A percentile compares a stretch with the other conserved stretches of the same genome.
Conservation (phyloP, 192 early-diverging fungal genomes). For the Linnemannia elongata region DNA sequence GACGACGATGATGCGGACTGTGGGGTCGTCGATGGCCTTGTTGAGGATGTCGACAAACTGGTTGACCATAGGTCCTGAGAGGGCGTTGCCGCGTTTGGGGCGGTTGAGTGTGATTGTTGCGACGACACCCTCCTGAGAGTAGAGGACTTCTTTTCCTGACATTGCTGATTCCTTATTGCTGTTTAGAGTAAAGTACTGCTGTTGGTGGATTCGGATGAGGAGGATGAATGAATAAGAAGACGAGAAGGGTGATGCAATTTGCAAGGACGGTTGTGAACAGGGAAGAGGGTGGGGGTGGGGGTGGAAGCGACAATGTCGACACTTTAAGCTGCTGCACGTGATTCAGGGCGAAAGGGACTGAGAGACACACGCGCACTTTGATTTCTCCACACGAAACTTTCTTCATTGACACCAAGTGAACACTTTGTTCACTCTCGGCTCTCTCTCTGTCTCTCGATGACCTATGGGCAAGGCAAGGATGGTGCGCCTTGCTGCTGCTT, state of each 20-base stretch:
- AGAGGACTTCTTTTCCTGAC: slow-evolving; percentile 54
- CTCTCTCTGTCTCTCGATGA: neutral
- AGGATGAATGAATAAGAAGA: neutral
- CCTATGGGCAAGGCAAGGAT: too few relatives aligned
- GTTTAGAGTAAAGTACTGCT: neutral
- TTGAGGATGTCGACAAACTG: slow-evolving; percentile 58
- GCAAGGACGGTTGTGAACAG: neutral
- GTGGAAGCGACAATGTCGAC: neutral
- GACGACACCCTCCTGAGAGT: slow-evolving; percentile 41
- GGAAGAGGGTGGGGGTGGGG: neutral
- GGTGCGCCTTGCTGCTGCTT: too few relatives aligned
- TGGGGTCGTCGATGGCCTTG: slow-evolving; percentile 57
- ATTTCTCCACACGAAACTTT: neutral
- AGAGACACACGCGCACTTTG: neutral
- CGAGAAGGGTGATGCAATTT: neutral
- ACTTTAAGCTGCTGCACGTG: neutral
- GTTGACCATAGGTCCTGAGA: slow-evolving; percentile 62
- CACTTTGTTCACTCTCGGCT: slow-evolving; percentile 10
- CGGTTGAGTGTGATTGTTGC: slow-evolving; percentile 69
- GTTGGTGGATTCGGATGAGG: neutral
- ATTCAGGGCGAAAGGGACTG: neutral
- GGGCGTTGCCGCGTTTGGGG: slow-evolving; percentile 67
- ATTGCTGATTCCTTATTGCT: slow-evolving; percentile 13
- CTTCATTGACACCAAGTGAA: neutral
- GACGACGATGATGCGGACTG: slow-evolving; percentile 67